These are phyloP conservation scores for Pelargonium citronellum DNA, from an alignment of 441 rosid genomes.

Conservation along the genomic window DNA sequence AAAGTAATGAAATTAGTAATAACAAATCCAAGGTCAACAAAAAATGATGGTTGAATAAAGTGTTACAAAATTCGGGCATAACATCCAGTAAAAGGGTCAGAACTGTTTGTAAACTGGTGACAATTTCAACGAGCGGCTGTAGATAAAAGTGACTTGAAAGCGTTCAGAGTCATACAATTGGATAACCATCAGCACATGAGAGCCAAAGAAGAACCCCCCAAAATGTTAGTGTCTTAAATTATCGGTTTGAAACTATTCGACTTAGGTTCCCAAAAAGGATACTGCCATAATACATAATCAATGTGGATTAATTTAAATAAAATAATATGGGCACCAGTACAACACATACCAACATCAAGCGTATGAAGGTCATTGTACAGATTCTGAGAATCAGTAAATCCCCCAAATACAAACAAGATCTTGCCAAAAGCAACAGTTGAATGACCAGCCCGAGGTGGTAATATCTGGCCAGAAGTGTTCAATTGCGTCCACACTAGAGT, in stretches of 20 bases:
- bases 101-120: background rate
- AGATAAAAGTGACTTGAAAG: background rate
- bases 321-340: conserved; percentile 7
- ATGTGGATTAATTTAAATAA: background rate
- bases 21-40: background rate
- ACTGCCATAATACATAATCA: background rate
- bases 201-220: background rate
- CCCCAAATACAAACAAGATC: conserved; percentile 82
- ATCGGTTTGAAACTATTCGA: background rate
- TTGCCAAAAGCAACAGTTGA: conserved; percentile 79
- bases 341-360: conserved; percentile 78
- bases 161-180: background rate
- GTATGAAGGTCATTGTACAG: conserved; percentile 69
- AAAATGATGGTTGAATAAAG: background rate
- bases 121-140: background rate
- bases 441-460: conserved; percentile 95
- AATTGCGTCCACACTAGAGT: conserved; percentile 85
- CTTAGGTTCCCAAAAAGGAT: background rate
- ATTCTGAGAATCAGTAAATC: conserved; percentile 84
- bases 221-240: background rate
- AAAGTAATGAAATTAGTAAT: background rate
- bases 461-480: conserved; percentile 55
- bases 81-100: background rate
- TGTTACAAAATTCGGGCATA: background rate
- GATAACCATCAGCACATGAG: background rate